Evolutionary conservation across 2,329 filamentous ascomycete genomes (phyloP).

Genomic region (Aspergillus caelatus): DNA sequence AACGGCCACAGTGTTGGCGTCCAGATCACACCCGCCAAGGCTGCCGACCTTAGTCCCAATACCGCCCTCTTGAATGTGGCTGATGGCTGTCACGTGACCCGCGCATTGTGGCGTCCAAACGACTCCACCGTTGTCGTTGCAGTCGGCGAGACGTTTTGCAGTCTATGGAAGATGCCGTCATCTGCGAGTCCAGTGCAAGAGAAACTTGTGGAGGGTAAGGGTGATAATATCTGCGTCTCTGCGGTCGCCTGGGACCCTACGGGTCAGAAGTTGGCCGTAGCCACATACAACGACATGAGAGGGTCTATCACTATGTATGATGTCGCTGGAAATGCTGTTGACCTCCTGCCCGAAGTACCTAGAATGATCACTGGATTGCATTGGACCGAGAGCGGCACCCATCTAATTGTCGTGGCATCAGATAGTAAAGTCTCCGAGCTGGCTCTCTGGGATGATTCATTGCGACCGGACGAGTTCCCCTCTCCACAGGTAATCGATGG

Average conservation of each 20-base stretch:
- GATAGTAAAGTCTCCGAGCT: conserved; percentile 45
- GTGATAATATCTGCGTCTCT: conserved; percentile 42
- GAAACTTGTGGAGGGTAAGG: conserved; percentile 39
- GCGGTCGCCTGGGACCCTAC: conserved; percentile 50
- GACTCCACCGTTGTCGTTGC: conserved; percentile 47
- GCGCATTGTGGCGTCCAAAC: conserved; percentile 47
- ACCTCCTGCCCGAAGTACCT: conserved; percentile 49
- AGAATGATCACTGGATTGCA: conserved; percentile 47
- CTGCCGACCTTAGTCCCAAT: conserved; percentile 48
- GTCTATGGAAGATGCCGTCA: conserved; percentile 46
- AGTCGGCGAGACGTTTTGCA: conserved; percentile 49
- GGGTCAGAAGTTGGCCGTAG: conserved; percentile 50
- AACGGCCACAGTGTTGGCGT: conserved; percentile 50
- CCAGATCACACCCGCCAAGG: conserved; percentile 53
- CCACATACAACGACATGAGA: conserved; percentile 47
- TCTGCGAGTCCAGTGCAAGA: conserved; percentile 33
- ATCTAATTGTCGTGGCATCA: conserved; percentile 48
- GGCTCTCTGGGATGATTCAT: conserved; percentile 47
- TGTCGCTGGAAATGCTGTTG: conserved; percentile 45
- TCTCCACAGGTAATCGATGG: conserved; percentile 40
- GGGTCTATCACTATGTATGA: conserved; percentile 50
- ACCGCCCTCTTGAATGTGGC: conserved; percentile 46
- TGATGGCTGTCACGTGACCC: conserved; percentile 43
- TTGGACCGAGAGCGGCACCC: conserved; percentile 43
- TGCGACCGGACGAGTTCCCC: conserved; percentile 41